Evolutionary conservation across 108 stramenopile species (phyloP).

Genomic region (Chaetoceros tenuissimus): DNA sequence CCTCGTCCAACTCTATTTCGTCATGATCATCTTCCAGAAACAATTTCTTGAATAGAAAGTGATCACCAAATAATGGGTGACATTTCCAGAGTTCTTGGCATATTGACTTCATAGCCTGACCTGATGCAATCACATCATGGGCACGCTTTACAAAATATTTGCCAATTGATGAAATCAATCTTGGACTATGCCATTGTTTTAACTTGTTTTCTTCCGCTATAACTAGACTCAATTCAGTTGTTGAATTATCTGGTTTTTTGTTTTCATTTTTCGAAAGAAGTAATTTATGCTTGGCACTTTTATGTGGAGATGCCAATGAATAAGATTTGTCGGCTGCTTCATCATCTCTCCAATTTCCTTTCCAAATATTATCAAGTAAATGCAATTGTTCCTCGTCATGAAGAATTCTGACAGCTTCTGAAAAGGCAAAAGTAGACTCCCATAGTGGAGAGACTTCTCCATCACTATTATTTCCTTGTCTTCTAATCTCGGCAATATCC

Average conservation of each 20-base stretch:
- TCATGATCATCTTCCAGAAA: constrained; percentile 2
- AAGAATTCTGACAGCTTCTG: constrained; percentile 43
- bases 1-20: constrained; percentile 9
- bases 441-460: constrained; percentile 40
- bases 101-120: not conserved
- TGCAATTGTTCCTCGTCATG: constrained; percentile 1
- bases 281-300: not conserved
- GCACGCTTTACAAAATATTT: not conserved
- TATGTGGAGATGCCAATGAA: not conserved
- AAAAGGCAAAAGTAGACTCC: constrained; percentile 53
- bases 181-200: not conserved
- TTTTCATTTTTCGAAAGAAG: not conserved
- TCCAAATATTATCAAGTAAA: not conserved
- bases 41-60: constrained; percentile 13
- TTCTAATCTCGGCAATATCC: not conserved
- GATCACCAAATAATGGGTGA: constrained; percentile 22
- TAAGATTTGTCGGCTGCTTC: not conserved
- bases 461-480: constrained; percentile 7
- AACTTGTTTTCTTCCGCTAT: not conserved
- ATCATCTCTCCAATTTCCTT: not conserved
- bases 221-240: not conserved
- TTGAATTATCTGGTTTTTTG: not conserved
- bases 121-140: not conserved
- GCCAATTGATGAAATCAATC: not conserved
- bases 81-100: constrained; percentile 6